Evolutionary conservation across 805 yeast genomes (phyloP), one percentile per base, ranked within the genome.

Genomic region (Ogataea minuta): DNA sequence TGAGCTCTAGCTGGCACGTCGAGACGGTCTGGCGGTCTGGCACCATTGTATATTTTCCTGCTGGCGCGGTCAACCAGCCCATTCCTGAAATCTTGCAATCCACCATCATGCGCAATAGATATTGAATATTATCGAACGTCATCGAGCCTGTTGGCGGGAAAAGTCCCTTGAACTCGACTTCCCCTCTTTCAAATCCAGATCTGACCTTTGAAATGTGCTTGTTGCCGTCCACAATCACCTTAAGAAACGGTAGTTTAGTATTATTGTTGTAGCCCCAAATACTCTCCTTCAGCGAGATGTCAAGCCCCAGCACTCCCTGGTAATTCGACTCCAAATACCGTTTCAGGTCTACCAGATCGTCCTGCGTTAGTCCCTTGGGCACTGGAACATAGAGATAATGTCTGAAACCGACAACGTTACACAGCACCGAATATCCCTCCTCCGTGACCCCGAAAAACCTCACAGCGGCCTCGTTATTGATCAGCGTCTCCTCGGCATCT

Each of bases 51-150:
- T 90, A 95, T 49, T 76, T 82, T 0, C 79, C 79, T 41, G 71
- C 76, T 0, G 98, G 97, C 17, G 91, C 71, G 0, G 96, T 84
- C 19, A 95, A 72, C 99, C 99, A 93, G 17, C 95, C 84, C 99
- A 93, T 93, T 27, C 99, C 95, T 1, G 91, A 84, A 45, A 91
- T 87, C 34, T 82, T 78, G 62, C 95, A 82, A 64, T 93, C 99
- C 30, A 93, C 78, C 93, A 93, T 88, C 63, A 90, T 68, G 52
- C 99, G 72, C 43, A 95, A 63, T 24, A 88, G 68, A 59, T 84
- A 95, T 40, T 89, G 87, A 45, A 93, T 81, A 59, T 93, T 93
- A 63, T 93, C 99, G 59, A 81, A 93, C 0, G 97, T 80, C 52
- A 83, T 79, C 11, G 73, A 61, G 48, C 83, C 79, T 23, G 70